A percentile compares a stretch with the other conserved stretches of the same genome.
phyloP scores from a whole-genome alignment of 176 grass and related monocot genomes.

The Otatea glauca region DNA sequence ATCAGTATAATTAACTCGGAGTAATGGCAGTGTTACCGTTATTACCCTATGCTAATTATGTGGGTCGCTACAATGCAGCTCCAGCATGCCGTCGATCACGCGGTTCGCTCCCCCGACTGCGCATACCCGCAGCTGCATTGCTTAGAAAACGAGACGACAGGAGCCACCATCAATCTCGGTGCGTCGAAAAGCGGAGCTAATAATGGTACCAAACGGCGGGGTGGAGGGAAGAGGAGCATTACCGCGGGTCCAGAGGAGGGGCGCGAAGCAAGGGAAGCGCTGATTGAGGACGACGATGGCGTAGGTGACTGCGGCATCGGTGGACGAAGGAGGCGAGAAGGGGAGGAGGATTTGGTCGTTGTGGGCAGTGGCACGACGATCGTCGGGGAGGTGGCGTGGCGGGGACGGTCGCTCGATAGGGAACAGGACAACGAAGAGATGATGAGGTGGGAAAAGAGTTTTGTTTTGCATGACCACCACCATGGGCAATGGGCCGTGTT shows the following conservation, averaged over 20 bases:
- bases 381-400: constrained; percentile 7
- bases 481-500: no score
- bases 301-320: constrained; percentile 44
- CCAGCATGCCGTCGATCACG: constrained; percentile 75
- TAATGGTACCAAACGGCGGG: neutral
- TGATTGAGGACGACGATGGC: constrained; percentile 88
- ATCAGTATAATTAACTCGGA: no score
- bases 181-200: neutral
- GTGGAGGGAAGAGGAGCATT: neutral
- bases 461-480: neutral
- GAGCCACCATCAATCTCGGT: neutral
- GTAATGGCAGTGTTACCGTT: no score
- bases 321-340: neutral
- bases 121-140: constrained; percentile 76
- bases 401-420: constrained; percentile 11
- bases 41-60: no score
- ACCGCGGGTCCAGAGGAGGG: constrained; percentile 80
- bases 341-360: constrained; percentile 74
- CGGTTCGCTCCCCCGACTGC: constrained; percentile 93
- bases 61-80: no score
- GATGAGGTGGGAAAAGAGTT: constrained; percentile 24
- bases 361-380: constrained; percentile 38
- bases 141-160: neutral
- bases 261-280: constrained; percentile 78
- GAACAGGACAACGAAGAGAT: neutral